A percentile compares a stretch with the other conserved stretches of the same genome.
These are phyloP conservation scores for Claviceps paspali DNA, from an alignment of 2,329 filamentous ascomycete genomes.

Conservation along the genomic window DNA sequence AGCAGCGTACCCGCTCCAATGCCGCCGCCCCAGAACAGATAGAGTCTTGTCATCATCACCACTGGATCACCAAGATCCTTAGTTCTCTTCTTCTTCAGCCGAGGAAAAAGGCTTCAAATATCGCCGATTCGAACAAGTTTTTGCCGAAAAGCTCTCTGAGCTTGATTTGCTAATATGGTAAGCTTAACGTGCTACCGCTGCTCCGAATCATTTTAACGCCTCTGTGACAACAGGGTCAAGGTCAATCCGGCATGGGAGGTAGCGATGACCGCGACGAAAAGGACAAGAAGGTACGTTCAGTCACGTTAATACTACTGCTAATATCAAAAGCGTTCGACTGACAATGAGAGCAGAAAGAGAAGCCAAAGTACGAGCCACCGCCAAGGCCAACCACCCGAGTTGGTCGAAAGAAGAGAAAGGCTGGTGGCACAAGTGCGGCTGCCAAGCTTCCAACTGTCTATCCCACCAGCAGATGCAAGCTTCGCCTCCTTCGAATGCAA, in stretches of 20 bases:
- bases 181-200: constrained; percentile 7
- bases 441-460: constrained; percentile 91
- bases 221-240: constrained; percentile 48
- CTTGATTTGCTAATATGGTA: constrained; percentile 21
- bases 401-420: constrained; percentile 97
- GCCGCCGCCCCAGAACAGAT: too few relatives aligned
- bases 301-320: not conserved
- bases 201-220: not conserved
- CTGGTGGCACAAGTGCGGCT: constrained; percentile 79
- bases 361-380: constrained; percentile 99
- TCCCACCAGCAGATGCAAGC: constrained; percentile 92
- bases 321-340: constrained; percentile 4
- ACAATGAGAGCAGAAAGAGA: constrained; percentile 62
- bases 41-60: constrained; percentile 11
- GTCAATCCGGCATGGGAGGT: constrained; percentile 75
- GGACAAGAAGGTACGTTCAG: constrained; percentile 69
- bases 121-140: not conserved
- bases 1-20: too few relatives aligned
- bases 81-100: not conserved
- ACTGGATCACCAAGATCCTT: constrained; percentile 2
- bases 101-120: not conserved
- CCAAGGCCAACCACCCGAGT: constrained; percentile 93
- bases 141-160: constrained; percentile 15
- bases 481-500: constrained; percentile 94
- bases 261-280: constrained; percentile 70